Conservation (phyloP, 345 rosid species). For the Murraya paniculata region DNA sequence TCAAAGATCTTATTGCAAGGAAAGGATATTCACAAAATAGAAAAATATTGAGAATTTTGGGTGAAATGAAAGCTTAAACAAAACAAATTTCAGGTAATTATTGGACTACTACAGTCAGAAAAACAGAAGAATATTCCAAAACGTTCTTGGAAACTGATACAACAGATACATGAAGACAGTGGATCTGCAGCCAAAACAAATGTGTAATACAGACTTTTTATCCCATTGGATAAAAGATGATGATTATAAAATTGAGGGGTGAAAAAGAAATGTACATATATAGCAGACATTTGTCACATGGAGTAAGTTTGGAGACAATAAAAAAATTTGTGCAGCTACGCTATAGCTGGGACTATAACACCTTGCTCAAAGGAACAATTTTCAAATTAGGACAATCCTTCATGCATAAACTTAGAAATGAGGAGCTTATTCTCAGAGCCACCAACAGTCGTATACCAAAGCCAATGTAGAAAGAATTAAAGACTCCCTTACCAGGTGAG, state of each 20-base stretch:
- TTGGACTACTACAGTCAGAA: not conserved
- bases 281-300: not conserved
- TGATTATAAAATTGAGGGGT: not conserved
- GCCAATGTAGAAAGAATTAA: not conserved
- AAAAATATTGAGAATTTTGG: not conserved
- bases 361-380: not conserved
- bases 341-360: not conserved
- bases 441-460: not conserved
- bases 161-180: not conserved
- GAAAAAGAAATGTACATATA: not conserved
- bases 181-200: not conserved
- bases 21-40: not conserved
- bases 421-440: not conserved
- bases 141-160: not conserved
- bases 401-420: not conserved
- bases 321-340: not conserved
- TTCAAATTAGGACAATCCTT: not conserved
- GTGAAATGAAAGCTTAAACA: not conserved
- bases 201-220: not conserved
- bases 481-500: constrained; percentile 71
- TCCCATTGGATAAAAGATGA: not conserved
- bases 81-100: not conserved
- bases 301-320: not conserved
- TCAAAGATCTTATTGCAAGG: constrained; percentile 11
- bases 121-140: not conserved